These are phyloP conservation scores for Arthrobotrys sinensis DNA, from an alignment of 2,329 filamentous ascomycete genomes.

Conservation along the genomic window DNA sequence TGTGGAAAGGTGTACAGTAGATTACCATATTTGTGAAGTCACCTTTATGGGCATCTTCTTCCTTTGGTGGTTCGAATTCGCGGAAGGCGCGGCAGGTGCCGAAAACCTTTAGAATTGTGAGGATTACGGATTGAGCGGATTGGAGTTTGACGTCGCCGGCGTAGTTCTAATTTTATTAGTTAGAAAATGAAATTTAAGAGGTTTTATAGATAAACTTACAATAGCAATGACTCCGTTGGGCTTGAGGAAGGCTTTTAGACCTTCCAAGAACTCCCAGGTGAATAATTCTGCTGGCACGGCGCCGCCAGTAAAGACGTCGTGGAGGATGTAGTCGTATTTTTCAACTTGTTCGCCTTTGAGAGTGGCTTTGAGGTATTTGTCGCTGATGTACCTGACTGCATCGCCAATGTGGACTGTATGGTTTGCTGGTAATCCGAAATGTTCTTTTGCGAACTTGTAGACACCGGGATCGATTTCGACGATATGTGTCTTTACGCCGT, in stretches of 20 bases:
- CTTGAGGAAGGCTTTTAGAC: slow-evolving; percentile 79
- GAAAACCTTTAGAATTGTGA: slow-evolving; percentile 86
- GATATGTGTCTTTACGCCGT: slow-evolving; percentile 92
- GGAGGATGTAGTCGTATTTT: slow-evolving; percentile 89
- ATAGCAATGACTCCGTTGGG: slow-evolving; percentile 89
- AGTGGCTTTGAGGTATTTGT: slow-evolving; percentile 71
- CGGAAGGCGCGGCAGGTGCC: slow-evolving; percentile 92
- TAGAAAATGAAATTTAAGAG: slow-evolving; percentile 19
- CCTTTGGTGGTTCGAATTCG: slow-evolving; percentile 75
- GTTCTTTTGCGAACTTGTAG: slow-evolving; percentile 83
- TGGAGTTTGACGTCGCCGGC: slow-evolving; percentile 87
- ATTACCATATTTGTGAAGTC: slow-evolving; percentile 98
- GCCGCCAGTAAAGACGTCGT: slow-evolving; percentile 97
- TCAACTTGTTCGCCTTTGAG: slow-evolving; percentile 66
- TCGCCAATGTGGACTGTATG: slow-evolving; percentile 86
- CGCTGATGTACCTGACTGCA: slow-evolving; percentile 78
- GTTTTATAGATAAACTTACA: slow-evolving; percentile 70
- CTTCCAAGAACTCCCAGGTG: slow-evolving; percentile 84
- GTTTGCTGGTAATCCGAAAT: slow-evolving; percentile 84
- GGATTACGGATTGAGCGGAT: slow-evolving; percentile 82
- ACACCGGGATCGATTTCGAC: slow-evolving; percentile 95
- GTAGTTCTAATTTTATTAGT: slow-evolving; percentile 78
- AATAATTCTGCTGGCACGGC: slow-evolving; percentile 92
- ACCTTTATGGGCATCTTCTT: slow-evolving; percentile 70
- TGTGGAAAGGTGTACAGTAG: slow-evolving; percentile 82